A percentile compares a stretch with the other conserved stretches of the same genome.
phyloP scores from a whole-genome alignment of 495 filamentous ascomycete species.

The Chaetomidium leptoderma region DNA sequence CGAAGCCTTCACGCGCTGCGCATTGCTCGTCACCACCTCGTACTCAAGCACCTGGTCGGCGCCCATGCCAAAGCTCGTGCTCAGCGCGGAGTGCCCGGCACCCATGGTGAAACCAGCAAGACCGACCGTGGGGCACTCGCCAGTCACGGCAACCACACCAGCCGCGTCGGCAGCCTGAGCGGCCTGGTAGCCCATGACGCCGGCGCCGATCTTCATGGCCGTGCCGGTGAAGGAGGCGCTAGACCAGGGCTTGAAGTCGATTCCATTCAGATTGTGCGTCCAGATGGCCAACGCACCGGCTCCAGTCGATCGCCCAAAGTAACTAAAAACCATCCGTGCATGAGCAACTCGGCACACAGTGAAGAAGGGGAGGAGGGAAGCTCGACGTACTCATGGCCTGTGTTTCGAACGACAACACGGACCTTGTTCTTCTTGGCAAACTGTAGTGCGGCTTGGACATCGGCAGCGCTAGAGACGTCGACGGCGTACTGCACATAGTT shows the following conservation, averaged over 20 bases:
- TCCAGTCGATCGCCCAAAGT: conserved; percentile 44
- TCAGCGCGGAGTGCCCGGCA: conserved; percentile 54
- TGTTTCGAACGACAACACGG: conserved; percentile 42
- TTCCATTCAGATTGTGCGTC: conserved; percentile 48
- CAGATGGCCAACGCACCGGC: conserved; percentile 43
- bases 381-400: conserved; percentile 34
- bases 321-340: neutral
- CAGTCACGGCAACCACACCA: conserved; percentile 44
- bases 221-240: conserved; percentile 36
- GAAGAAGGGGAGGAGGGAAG: too few relatives aligned
- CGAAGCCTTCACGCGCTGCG: conserved; percentile 45
- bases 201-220: conserved; percentile 51
- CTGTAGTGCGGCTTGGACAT: conserved; percentile 37
- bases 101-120: conserved; percentile 51
- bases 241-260: conserved; percentile 38
- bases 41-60: conserved; percentile 57
- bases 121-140: conserved; percentile 46
- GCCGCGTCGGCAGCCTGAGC: conserved; percentile 39
- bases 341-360: neutral
- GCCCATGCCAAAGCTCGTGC: conserved; percentile 51
- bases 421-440: conserved; percentile 42
- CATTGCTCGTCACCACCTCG: conserved; percentile 52
- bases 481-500: conserved; percentile 51
- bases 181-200: conserved; percentile 49
- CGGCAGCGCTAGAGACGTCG: conserved; percentile 33